Percentiles rank a stretch among this genome's conserved stretches.
Evolutionary conservation across 805 yeast genomes (phyloP).

Genomic region (Ogataea paradorogensis): DNA sequence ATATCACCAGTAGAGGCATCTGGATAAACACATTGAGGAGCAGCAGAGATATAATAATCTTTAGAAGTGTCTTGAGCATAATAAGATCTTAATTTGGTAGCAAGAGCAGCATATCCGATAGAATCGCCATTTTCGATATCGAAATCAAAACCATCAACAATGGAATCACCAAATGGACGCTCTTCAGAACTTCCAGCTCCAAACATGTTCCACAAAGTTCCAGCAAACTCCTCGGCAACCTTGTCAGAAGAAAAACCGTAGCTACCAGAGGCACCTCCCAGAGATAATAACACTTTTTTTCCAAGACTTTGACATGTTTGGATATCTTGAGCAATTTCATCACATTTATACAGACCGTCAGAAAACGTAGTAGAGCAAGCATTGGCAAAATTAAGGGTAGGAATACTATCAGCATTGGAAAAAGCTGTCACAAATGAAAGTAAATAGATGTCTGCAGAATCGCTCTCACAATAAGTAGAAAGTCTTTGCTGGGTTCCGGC

Average conservation of each 20-base stretch:
- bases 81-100: conserved; percentile 42
- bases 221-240: conserved; percentile 60
- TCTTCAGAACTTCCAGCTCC: conserved; percentile 51
- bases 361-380: conserved; percentile 40
- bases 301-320: conserved; percentile 74
- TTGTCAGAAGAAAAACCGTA: conserved; percentile 51
- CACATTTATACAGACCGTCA: conserved; percentile 43
- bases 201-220: conserved; percentile 58
- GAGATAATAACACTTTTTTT: conserved; percentile 69
- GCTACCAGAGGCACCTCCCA: conserved; percentile 68
- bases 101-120: conserved; percentile 67
- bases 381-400: conserved; percentile 56
- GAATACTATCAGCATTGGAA: conserved; percentile 40
- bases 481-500: conserved; percentile 53
- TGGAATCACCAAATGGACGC: conserved; percentile 66
- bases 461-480: conserved; percentile 61
- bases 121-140: conserved; percentile 63
- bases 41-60: conserved; percentile 74
- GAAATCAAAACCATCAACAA: conserved; percentile 80
- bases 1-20: conserved; percentile 54
- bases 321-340: conserved; percentile 57
- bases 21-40: conserved; percentile 91
- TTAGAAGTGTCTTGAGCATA: conserved; percentile 44
- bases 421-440: conserved; percentile 68
- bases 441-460: conserved; percentile 67